Percentiles rank a stretch among this genome's conserved stretches.
Evolutionary conservation across 176 grass and related monocot species (phyloP).

Genomic region (Ensete ventricosum): DNA sequence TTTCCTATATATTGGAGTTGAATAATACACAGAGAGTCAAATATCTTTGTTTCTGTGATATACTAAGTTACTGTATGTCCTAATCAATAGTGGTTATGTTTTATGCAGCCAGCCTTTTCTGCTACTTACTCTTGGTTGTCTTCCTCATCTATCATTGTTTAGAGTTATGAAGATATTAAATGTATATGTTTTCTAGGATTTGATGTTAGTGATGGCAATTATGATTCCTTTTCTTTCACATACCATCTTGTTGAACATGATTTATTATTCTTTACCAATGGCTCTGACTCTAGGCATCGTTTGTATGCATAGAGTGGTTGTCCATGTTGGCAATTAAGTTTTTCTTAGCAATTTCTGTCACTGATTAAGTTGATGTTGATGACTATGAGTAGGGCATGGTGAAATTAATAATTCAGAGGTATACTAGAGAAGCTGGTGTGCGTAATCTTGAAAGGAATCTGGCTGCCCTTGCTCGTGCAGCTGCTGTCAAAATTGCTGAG

Average conservation of each 20-base stretch:
- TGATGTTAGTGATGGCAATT: no score
- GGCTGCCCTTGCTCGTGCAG: slow-evolving; percentile 76
- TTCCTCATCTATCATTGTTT: no score
- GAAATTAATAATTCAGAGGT: slow-evolving; percentile 79
- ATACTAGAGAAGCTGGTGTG: slow-evolving; percentile 93
- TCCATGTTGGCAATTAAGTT: no score
- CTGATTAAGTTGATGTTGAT: not conserved
- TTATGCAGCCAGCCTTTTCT: no score
- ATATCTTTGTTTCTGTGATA: no score
- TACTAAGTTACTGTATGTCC: no score
- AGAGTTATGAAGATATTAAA: no score
- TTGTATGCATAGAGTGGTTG: not conserved
- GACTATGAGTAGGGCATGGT: slow-evolving; percentile 54
- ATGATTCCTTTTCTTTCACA: not conserved
- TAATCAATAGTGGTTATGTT: no score
- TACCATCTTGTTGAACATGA: not conserved
- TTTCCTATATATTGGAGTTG: no score
- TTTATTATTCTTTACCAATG: not conserved
- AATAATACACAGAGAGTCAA: no score
- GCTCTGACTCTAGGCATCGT: not conserved
- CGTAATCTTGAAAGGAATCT: slow-evolving; percentile 79
- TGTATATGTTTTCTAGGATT: no score
- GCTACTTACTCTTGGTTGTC: no score
- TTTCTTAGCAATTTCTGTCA: not conserved
- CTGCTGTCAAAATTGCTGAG: slow-evolving; percentile 88